phyloP scores from a whole-genome alignment of 257 asterid species.

The Echites panduratus region DNA sequence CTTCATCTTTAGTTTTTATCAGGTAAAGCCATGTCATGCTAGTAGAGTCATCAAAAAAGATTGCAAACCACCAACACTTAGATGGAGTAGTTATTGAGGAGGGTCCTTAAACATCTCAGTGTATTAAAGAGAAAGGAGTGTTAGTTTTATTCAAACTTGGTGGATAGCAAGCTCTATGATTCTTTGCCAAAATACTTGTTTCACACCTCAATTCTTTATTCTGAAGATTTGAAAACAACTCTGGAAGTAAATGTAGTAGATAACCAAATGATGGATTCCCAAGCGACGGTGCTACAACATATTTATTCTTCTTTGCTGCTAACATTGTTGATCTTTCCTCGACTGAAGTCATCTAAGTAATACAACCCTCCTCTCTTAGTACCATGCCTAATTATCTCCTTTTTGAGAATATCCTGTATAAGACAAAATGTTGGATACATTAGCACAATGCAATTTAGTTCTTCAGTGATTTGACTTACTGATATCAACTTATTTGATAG shows the following conservation, averaged over 20 bases:
- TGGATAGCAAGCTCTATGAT: neutral
- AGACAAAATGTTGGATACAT: neutral
- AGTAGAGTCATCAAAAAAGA: constrained; percentile 2
- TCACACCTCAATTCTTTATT: neutral
- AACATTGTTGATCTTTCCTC: too few relatives aligned
- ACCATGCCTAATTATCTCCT: too few relatives aligned
- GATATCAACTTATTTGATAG: neutral
- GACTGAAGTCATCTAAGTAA: too few relatives aligned
- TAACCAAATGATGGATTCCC: constrained; percentile 8
- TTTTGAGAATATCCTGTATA: neutral
- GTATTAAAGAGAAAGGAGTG: neutral
- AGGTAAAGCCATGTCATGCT: constrained; percentile 1
- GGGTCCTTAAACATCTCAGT: constrained; percentile 9
- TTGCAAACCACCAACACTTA: neutral
- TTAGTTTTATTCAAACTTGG: neutral
- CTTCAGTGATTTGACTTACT: neutral
- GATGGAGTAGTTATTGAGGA: neutral
- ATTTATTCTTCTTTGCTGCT: neutral
- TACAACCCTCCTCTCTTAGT: too few relatives aligned
- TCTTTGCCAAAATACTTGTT: neutral
- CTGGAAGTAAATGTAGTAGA: neutral
- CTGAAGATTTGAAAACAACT: neutral
- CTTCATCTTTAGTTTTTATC: neutral
- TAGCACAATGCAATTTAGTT: neutral
- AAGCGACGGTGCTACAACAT: constrained; percentile 9